Base-by-base conservation (phyloP, 108 stramenopile species). In the Pseudonitzschia pungens region DNA sequence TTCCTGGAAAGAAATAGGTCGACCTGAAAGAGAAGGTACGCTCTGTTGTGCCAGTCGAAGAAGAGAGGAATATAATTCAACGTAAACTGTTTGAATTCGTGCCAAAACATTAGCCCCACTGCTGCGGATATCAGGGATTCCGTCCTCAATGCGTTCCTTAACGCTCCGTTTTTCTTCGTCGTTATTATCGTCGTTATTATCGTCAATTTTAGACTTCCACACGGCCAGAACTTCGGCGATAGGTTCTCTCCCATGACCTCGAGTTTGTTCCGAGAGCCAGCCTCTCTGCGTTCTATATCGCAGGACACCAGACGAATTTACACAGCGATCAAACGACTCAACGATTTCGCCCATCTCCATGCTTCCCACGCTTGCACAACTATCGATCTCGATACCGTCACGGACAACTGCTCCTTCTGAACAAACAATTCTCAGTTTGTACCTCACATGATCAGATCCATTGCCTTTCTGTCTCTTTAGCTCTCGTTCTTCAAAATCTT, bases 261-360 rank as follows among this genome's bases (percentile, higher is more conserved):
- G 88, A 11, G 94, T 91, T 63, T 87, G 82, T 81, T 98, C 97
- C 15, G 96, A 96, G 18, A 98, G 73, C 96, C 96, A 98, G 0
- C 97, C 97, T 52, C 87, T 73, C 9, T 53, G 65, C 3, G 95
- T 96, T 18, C 86, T 84, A 67, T 97, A 98, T 22, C 97, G 82
- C 52, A 96, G 63, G 21, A 97, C 89, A 32, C 96, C 97, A n/a
- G 87, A 92, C 6, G 89, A 82, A 70, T 94, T 97, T 52, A 92
- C 83, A 69, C 91, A 91, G 69, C 96, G 87, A 68, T 96, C 94
- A 66, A 69, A 87, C 9, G 90, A 94, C 57, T 83, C 83, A 2
- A 89, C 73, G 28, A 92, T 82, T 76, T 92, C 90, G 22, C 94
- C 90, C 90, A 95, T 92, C 71, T 96, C 94, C 72, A 92, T 78